These are phyloP conservation scores for Arctostaphylos glauca DNA, from an alignment of 148 eudicot genomes.

Conservation along the genomic window DNA sequence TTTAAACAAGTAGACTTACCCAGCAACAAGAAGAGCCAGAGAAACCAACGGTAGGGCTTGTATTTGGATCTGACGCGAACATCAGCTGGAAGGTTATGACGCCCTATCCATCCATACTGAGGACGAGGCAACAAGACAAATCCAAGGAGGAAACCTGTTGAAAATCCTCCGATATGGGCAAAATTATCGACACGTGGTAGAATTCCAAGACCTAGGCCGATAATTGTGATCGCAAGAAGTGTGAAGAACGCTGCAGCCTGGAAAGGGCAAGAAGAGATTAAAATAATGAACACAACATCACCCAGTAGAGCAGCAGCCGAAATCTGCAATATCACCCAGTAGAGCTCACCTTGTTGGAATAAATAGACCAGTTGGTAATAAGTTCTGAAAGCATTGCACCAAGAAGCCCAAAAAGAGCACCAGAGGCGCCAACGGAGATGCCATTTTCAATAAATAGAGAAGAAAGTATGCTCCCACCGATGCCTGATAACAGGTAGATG, in stretches of 20 bases:
- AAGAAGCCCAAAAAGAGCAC: constrained; percentile 77
- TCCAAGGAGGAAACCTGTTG: constrained; percentile 73
- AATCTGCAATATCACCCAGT: background rate
- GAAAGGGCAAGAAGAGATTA: background rate
- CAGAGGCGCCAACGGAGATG: constrained; percentile 75
- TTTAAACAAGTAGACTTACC: constrained; percentile 39
- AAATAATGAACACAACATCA: background rate
- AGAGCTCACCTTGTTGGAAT: constrained; percentile 51
- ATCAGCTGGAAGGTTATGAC: constrained; percentile 30
- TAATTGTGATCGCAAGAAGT: constrained; percentile 33
- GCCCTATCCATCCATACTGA: constrained; percentile 53
- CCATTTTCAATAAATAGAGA: constrained; percentile 42
- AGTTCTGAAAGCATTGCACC: constrained; percentile 87
- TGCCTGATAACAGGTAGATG: constrained; percentile 67
- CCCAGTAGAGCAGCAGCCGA: background rate
- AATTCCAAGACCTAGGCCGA: constrained; percentile 60
- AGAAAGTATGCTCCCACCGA: constrained; percentile 66
- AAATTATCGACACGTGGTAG: constrained; percentile 65
- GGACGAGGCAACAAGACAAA: constrained; percentile 67
- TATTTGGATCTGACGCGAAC: constrained; percentile 47
- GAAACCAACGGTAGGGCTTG: constrained; percentile 58
- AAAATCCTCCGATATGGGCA: constrained; percentile 65
- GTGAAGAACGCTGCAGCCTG: constrained; percentile 59
- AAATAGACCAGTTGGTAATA: constrained; percentile 71
- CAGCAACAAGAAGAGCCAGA: constrained; percentile 51